Conservation (phyloP, 257 asterid species). For the Solanum chiquidenum region DNA sequence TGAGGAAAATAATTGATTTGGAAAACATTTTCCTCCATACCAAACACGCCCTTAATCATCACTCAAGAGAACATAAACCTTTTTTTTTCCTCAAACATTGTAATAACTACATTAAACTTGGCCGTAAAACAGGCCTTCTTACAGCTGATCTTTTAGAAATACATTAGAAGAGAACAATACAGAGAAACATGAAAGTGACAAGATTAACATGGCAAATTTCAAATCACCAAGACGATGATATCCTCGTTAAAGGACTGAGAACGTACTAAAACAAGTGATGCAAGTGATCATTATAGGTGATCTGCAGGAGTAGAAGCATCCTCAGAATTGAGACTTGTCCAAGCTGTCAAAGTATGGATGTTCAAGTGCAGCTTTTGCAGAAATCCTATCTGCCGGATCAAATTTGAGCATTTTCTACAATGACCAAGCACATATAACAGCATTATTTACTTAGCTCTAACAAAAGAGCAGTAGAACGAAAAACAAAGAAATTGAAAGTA, state of each 20-base stretch:
- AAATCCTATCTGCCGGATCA: conserved; percentile 81
- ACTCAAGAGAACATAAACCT: background rate
- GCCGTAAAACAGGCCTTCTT: background rate
- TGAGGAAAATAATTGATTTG: too few relatives aligned
- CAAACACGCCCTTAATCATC: too few relatives aligned
- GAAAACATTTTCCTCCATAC: too few relatives aligned
- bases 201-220: background rate
- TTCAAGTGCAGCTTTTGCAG: conserved; percentile 86
- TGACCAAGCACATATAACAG: conserved; percentile 12
- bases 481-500: background rate
- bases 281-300: background rate
- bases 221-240: conserved; percentile 55
- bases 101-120: background rate
- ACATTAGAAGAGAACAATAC: background rate
- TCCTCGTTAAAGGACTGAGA: background rate
- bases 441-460: background rate
- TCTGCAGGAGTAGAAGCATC: background rate
- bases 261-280: background rate
- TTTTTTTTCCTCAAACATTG: background rate
- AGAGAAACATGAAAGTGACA: background rate
- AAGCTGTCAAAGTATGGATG: conserved; percentile 90
- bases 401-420: conserved; percentile 71
- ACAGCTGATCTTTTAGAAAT: background rate
- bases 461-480: background rate
- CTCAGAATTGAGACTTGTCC: conserved; percentile 82